Base-by-base conservation (phyloP, 805 yeast genomes). In the Jamesozyma rosinii region DNA sequence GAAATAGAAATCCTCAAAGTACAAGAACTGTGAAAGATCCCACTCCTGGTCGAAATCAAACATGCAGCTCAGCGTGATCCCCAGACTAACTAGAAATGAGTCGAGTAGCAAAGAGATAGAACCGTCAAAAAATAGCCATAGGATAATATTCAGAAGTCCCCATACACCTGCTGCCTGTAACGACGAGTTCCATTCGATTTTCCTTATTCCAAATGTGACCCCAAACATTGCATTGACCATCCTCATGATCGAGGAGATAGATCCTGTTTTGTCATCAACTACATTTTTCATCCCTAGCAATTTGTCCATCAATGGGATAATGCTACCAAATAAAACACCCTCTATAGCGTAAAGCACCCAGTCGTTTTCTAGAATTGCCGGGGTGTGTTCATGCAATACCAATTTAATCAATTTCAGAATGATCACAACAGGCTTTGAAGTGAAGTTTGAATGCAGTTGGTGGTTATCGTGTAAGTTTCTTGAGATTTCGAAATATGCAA, bases 101-200 rank as follows among this genome's bases (percentile, higher is more conserved):
- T 71, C 69, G 15, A 73, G 42, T 44, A 77, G 67, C 19, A 81
- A 80, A 13, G 74, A 67, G 8, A 69, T 44, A 2, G 83, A 72
- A 1, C 81, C 79, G 79, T 80, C 87, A 41, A 80, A 68, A 40
- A 79, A 63, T 41, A 76, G 55, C 88, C 90, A 82, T 27, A 83
- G 65, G 4, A 82, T 74, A 0, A 83, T 74, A 59, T 79, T 80
- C 43, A 81, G 64, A 19, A 77, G 59, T 11, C 77, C 66, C 82
- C 86, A 81, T 3, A 79, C 69, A 36, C 75, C 63, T 3, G 82
- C 71, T 11, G 83, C 81, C 53, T 83, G 88, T 35, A 77, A 62
- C 17, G 79, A 71, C 0, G 82, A 73, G 39, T 71, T 63, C 90
- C 90, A 83, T 52, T 79, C 81, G 32, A 80, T 67, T 49, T 76